phyloP scores from a whole-genome alignment of 2,329 filamentous ascomycete species.

The Ophiostoma australiae region DNA sequence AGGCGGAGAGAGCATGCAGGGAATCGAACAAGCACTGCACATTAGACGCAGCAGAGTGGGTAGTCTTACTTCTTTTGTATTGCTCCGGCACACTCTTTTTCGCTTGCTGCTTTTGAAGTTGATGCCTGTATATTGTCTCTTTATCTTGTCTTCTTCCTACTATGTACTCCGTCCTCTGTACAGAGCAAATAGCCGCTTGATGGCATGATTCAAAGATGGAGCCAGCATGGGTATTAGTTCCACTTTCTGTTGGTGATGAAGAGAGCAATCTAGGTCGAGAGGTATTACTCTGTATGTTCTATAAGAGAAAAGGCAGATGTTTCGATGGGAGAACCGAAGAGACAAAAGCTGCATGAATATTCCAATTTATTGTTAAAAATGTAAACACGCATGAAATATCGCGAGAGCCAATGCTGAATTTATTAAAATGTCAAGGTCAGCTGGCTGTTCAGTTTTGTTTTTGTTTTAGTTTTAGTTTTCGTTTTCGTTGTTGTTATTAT shows the following conservation, averaged over 20 bases:
- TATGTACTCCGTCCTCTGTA: too few relatives aligned
- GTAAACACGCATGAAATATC: too few relatives aligned
- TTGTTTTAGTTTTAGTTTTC: background rate
- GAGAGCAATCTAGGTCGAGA: background rate
- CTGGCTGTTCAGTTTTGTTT: too few relatives aligned
- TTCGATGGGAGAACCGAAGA: too few relatives aligned
- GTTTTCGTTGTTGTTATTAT: background rate
- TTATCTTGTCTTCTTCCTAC: background rate
- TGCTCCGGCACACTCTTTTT: background rate
- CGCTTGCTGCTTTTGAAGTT: background rate
- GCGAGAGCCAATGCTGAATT: too few relatives aligned
- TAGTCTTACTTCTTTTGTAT: background rate
- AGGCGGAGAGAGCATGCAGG: background rate
- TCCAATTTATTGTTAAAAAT: too few relatives aligned
- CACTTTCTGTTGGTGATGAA: background rate
- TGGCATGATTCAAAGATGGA: background rate
- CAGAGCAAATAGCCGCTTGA: background rate
- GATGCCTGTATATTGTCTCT: background rate
- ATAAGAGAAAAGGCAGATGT: too few relatives aligned
- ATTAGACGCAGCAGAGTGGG: background rate
- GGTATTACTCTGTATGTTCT: too few relatives aligned
- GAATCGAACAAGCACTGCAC: background rate
- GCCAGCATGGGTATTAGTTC: background rate
- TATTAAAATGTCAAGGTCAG: too few relatives aligned
- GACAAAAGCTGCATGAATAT: too few relatives aligned